Evolutionary conservation across 768 basidiomycete species (phyloP), one percentile per base, ranked within the genome.

Genomic region (Podaxis sp.): DNA sequence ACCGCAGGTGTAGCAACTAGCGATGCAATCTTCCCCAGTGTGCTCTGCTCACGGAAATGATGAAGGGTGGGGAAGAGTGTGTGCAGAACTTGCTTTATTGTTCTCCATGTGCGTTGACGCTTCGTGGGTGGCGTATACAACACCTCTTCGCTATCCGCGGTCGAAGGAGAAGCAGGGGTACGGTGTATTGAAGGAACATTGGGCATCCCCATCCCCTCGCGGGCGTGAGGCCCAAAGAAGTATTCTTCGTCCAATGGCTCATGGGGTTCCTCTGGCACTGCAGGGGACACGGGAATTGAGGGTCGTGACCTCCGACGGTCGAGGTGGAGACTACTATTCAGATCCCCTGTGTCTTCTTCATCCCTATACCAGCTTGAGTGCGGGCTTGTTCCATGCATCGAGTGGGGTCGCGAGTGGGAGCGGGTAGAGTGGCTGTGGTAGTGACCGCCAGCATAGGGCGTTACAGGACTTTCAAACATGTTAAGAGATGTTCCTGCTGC

Each of bases 1-100:
- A 99, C 87, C 1, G 94, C 93, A 1, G 96, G 96, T 0, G 90
- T 86, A 2, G 94, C 93, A 60, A 97, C 82, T 25, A 96, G 66
- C 0, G 88, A 85, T 0, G 91, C 90, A 33, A 92, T 76, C 74
- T 86, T 86, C 0, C 89, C 90, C 11, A 89, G 66, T 55, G 87
- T 66, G 17, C 88, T 87, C 74, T 96, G 94, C 24, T 81, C 78
- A 27, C 75, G 63, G 72, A 97, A 91, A 55, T 84, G 79, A 59
- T 89, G 87, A 1, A 98, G 76, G 0, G 94, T 91, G 0, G 96
- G 96, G 74, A 96, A 96, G 4, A 98, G 78, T 5, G 86, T 85
- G 65, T 90, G 82, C 58, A 77, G 80, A 0, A 82, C 76, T 47
- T 75, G 75, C 2, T 72, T 70, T 11, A 87, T 62, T 13, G 77